phyloP scores from a whole-genome alignment of 1,284 basidiomycete species.

The Mycena sp. region DNA sequence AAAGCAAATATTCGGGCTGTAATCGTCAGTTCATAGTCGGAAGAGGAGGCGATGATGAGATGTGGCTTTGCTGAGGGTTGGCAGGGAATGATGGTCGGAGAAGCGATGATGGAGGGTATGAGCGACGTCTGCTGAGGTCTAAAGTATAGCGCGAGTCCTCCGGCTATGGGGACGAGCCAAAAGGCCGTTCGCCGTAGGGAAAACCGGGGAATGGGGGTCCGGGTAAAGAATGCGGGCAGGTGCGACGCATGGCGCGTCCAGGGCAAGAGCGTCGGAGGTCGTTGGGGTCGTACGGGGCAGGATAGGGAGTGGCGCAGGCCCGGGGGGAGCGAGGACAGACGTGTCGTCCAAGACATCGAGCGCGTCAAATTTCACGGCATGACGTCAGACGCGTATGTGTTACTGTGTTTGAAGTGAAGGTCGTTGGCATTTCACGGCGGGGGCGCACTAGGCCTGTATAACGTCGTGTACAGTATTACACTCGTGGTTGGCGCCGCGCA shows the following conservation, averaged over 20 bases:
- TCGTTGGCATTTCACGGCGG: neutral
- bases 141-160: slow-evolving; percentile 61
- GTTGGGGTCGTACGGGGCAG: slow-evolving; percentile 9
- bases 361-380: slow-evolving; percentile 10
- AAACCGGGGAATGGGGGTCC: slow-evolving; percentile 36
- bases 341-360: slow-evolving; percentile 22
- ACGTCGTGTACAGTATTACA: too few species aligned
- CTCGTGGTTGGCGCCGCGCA: too few species aligned
- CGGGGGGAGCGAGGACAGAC: slow-evolving; percentile 25
- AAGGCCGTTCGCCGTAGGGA: slow-evolving; percentile 45
- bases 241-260: slow-evolving; percentile 32
- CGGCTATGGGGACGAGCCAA: slow-evolving; percentile 66
- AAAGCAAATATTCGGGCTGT: slow-evolving; percentile 53
- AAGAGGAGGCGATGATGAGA: slow-evolving; percentile 66
- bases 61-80: slow-evolving; percentile 40
- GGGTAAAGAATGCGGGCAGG: slow-evolving; percentile 37
- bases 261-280: slow-evolving; percentile 10
- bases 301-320: slow-evolving; percentile 23
- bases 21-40: slow-evolving; percentile 63
- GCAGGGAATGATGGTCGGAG: slow-evolving; percentile 72
- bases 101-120: slow-evolving; percentile 60
- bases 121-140: slow-evolving; percentile 51
- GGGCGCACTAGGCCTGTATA: too few species aligned
- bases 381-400: slow-evolving; percentile 28
- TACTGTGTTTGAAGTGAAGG: neutral